Evolutionary conservation across 139 green algal genomes (phyloP), one percentile per base, ranked within the genome.

Genomic region (Nannochloris sp.): DNA sequence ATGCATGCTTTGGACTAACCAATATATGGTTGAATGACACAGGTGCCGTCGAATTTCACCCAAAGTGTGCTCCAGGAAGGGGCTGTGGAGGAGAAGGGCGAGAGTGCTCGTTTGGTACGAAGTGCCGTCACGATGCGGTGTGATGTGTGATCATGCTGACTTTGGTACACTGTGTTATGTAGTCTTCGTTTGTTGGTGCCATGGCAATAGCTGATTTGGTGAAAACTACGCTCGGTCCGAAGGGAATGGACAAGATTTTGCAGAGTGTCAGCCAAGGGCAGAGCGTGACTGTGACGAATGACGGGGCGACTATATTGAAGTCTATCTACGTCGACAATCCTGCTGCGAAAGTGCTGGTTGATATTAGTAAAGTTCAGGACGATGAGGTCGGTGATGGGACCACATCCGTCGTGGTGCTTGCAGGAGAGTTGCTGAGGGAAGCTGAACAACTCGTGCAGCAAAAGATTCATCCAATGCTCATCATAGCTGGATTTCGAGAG

Each of bases 241-340:
- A 99, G 68, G 94, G 90, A 62, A 96, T 96, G 89, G 94, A 99
- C 76, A 99, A 99, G 68, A 98, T 99, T 59, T 74, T 99, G 62
- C 89, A 98, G 63, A 95, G 84, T 64, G 86, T 96, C 75, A 71
- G 81, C n/a, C 68, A 89, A 0, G 85, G 84, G 3, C 64, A 90
- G 24, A 70, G 89, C 15, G 78, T 98, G 4, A 95, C 87, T 8
- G 90, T 99, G 2, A 99, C 94, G 10, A 99, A 99, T 55, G 94
- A 99, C 67, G 94, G 94, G 10, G 93, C 93, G 49, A 99, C 93
- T 40, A 97, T 99, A 64, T 78, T 99, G 5, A 97, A 98, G 67
- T 86, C 84, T 2, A 78, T 98, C 16, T 87, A 87, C 36, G 85
- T 99, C 11, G 94, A 99, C 78, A 99, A 99, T 75, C 90, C 94